A percentile compares a stretch with the other conserved stretches of the same genome.
phyloP scores from a whole-genome alignment of 2,329 filamentous ascomycete genomes.

The Thyridium curvatum region DNA sequence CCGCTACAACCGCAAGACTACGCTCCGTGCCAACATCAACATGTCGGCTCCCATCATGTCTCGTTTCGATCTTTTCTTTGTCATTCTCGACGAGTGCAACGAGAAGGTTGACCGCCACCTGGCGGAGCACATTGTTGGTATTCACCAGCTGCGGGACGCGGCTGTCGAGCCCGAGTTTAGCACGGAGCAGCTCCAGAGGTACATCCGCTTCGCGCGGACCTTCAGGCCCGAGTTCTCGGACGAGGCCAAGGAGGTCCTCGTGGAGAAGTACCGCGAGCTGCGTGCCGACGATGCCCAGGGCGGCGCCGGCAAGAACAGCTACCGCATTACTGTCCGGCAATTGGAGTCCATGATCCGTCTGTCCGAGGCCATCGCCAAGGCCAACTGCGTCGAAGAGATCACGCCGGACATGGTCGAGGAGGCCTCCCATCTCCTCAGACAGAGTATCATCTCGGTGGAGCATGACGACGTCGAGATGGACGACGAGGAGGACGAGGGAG shows the following conservation, averaged over 20 bases:
- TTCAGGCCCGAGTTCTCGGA: conserved; percentile 91
- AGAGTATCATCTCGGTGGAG: conserved; percentile 96
- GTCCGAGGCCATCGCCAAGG: conserved; percentile 96
- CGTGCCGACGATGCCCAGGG: conserved; percentile 90
- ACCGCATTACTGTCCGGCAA: conserved; percentile 95
- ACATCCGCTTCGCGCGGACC: conserved; percentile 91
- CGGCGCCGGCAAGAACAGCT: conserved; percentile 88
- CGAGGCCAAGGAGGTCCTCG: conserved; percentile 77
- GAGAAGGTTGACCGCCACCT: conserved; percentile 85
- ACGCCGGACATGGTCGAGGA: conserved; percentile 80
- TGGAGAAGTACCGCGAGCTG: conserved; percentile 92
- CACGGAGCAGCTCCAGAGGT: conserved; percentile 92
- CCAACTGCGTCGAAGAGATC: conserved; percentile 91
- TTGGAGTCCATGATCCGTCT: conserved; percentile 93
- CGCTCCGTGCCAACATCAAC: conserved; percentile 90
- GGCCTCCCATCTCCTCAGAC: conserved; percentile 82
- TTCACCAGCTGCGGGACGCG: conserved; percentile 88
- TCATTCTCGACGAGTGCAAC: conserved; percentile 94
- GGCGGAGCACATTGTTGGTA: conserved; percentile 87
- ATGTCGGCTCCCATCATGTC: conserved; percentile 99
- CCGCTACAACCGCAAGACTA: conserved; percentile 95
- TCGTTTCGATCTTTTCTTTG: conserved; percentile 97
- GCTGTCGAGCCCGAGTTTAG: conserved; percentile 90
- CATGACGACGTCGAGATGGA: conserved; percentile 96
- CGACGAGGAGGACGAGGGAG: conserved; percentile 64